These are phyloP conservation scores for Lachnellula suecica DNA, from an alignment of 2,329 filamentous ascomycete genomes.

Conservation along the genomic window DNA sequence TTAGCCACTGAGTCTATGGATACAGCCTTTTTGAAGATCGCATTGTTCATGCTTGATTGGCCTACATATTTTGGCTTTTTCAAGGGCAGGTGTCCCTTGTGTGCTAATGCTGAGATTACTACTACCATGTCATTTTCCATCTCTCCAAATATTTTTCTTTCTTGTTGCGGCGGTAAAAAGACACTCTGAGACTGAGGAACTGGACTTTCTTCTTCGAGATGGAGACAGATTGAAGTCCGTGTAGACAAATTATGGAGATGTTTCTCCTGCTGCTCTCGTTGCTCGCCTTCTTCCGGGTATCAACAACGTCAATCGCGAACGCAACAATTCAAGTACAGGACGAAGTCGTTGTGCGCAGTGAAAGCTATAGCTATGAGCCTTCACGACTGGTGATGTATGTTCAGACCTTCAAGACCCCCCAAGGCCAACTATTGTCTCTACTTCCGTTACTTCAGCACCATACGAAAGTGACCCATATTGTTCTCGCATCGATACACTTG, in stretches of 20 bases:
- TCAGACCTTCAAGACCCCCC: slow-evolving; percentile 58
- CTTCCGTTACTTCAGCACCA: slow-evolving; percentile 51
- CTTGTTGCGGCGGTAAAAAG: not conserved
- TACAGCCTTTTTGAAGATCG: not conserved
- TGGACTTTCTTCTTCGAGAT: not conserved
- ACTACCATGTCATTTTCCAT: not conserved
- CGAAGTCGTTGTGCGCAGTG: not conserved
- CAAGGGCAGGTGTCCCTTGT: not conserved
- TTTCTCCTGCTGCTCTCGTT: not conserved
- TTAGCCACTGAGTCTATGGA: not conserved
- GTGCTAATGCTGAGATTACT: not conserved
- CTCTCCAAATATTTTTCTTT: not conserved
- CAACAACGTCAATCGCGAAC: not conserved
- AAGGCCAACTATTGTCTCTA: slow-evolving; percentile 52
- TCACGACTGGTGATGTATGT: slow-evolving; percentile 52
- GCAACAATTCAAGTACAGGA: not conserved
- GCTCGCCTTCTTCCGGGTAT: not conserved
- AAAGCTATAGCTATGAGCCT: not conserved
- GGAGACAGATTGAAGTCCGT: not conserved
- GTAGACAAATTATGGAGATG: not conserved
- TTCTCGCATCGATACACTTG: slow-evolving; percentile 81
- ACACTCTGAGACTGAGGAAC: not conserved
- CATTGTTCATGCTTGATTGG: not conserved
- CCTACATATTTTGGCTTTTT: not conserved
- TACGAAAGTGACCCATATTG: slow-evolving; percentile 73